Evolutionary conservation across 306 rosid species (phyloP).

Genomic region (Datisca glomerata): DNA sequence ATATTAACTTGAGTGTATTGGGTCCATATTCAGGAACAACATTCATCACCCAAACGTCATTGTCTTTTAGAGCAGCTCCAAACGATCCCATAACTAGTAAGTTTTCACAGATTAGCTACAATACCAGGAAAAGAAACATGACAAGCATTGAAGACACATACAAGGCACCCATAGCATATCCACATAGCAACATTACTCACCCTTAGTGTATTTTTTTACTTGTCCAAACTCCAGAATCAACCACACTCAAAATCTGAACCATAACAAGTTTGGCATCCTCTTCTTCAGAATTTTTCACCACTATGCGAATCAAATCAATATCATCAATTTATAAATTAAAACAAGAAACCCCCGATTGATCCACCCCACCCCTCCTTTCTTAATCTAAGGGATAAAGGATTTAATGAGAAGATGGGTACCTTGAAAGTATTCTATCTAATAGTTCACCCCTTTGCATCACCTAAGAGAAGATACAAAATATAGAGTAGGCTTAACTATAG

Average conservation of each 20-base stretch:
- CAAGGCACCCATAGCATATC: too few species aligned
- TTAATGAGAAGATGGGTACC: constrained; percentile 24
- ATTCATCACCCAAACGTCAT: constrained; percentile 95
- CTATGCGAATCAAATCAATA: constrained; percentile 26
- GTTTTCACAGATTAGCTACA: too few species aligned
- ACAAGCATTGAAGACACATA: too few species aligned
- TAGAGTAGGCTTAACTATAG: too few species aligned
- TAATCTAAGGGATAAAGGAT: background rate
- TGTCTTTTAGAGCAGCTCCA: constrained; percentile 78
- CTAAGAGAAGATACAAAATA: constrained; percentile 32
- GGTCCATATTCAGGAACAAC: constrained; percentile 79
- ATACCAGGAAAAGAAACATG: too few species aligned
- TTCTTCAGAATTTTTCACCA: constrained; percentile 50
- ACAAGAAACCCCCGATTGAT: background rate
- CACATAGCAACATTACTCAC: too few species aligned
- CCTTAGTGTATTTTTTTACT: too few species aligned
- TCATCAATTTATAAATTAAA: background rate
- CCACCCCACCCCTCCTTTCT: background rate
- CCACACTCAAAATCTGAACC: constrained; percentile 25
- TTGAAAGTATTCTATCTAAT: constrained; percentile 81
- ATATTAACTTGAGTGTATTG: constrained; percentile 75
- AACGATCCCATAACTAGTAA: constrained; percentile 90
- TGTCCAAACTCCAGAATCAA: too few species aligned
- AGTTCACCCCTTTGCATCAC: constrained; percentile 87
- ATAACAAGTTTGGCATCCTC: constrained; percentile 26